Base-by-base conservation (phyloP, 257 asterid species). In the Solanum pinnatisectum region DNA sequence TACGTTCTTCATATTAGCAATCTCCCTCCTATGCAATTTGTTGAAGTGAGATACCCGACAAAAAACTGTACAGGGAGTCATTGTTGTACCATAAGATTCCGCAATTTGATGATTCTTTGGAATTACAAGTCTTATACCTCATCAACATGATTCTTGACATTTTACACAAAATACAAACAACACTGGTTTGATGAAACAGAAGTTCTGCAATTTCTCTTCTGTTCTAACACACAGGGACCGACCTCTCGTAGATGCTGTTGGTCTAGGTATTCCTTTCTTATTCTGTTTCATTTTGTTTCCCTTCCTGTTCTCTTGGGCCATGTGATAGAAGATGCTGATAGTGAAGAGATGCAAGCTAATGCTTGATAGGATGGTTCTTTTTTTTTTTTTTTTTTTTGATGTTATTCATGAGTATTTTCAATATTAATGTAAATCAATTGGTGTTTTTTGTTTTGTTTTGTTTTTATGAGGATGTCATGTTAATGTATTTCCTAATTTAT, bases 1-100 rank as follows among this genome's bases (percentile, higher is more conserved):
- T 44, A 86, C 74, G n/a, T 88, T 90, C 89, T 71, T 94, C 39
- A 71, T 94, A 83, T 88, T 93, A 71, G 88, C 92, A 35, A 89
- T 71, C 87, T 40, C 89, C 83, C 78, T 88, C 74, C 81, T 90
- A 86, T 56, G 49, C 90, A 90, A 76, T 85, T 88, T 92, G 87
- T 89, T 92, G 89, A 88, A 73, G 87, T 91, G 90, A 90, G 60
- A 49, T 86, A 27, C 39, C 65, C n/a, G 72, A n/a, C 33, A 73
- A 81, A 77, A 52, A 82, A 60, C 27, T 71, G 49, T 72, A 49
- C 37, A 70, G 40, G 46, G 67, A 72, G 83, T 42, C 70, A 46
- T 32, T 35, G 49, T 72, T 86, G 70, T 71, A 10, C 68, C 56
- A 15, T 86, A 30, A 22, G 11, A 71, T 42, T 30, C 70, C 1